phyloP scores from a whole-genome alignment of 768 basidiomycete genomes.

The Russula olivacea region DNA sequence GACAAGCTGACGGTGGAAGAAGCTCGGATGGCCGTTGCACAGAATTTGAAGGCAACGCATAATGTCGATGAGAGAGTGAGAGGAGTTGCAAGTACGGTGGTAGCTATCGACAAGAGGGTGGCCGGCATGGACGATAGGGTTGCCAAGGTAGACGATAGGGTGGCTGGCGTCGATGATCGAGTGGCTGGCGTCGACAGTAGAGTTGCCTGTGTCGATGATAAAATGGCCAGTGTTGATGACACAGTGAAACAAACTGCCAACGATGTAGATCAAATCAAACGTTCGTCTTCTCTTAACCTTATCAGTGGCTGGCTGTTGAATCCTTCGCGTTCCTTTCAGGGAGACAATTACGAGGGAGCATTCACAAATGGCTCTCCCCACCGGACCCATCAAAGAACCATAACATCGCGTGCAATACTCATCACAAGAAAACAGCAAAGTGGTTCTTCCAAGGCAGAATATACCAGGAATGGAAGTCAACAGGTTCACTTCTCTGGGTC shows the following conservation, averaged over 20 bases:
- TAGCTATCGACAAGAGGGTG: background rate
- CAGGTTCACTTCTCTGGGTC: no score
- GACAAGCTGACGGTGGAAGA: no score
- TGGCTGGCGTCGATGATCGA: background rate
- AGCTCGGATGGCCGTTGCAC: no score
- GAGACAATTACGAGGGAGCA: background rate
- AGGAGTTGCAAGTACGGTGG: no score
- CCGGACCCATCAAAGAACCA: background rate
- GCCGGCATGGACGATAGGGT: no score
- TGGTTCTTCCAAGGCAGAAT: background rate
- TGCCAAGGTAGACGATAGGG: no score
- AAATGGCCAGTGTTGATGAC: background rate
- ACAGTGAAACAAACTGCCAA: background rate
- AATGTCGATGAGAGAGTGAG: no score
- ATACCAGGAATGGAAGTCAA: background rate
- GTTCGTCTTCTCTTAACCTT: no score
- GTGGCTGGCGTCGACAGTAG: background rate
- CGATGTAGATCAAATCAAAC: no score
- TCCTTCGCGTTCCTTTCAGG: background rate
- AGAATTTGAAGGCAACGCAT: no score
- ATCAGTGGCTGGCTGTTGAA: background rate
- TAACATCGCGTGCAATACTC: no score
- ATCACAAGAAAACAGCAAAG: no score
- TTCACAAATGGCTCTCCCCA: background rate
- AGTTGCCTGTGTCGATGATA: background rate